phyloP scores from a whole-genome alignment of 192 early-diverging fungal genomes.

The Thoreauomyces humboldtii region DNA sequence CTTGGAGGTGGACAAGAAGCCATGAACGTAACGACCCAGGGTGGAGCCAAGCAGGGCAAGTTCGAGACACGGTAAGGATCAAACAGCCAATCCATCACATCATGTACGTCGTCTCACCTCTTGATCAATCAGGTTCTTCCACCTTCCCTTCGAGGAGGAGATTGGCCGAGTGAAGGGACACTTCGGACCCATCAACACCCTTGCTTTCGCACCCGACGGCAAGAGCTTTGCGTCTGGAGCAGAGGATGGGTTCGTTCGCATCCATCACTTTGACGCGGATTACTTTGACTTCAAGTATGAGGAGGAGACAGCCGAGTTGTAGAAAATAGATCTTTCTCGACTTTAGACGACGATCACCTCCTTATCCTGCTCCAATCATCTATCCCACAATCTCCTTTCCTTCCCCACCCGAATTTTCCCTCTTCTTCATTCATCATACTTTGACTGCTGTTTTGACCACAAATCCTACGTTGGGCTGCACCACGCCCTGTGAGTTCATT shows the following conservation, averaged over 20 bases:
- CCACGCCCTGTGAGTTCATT: no score
- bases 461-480: no score
- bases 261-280: slow-evolving; percentile 94
- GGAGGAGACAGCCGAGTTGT: no score
- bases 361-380: no score
- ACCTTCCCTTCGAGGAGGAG: slow-evolving; percentile 94
- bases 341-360: no score
- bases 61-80: slow-evolving; percentile 71
- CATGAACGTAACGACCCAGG: slow-evolving; percentile 83
- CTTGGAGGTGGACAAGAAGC: slow-evolving; percentile 98
- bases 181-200: slow-evolving; percentile 99
- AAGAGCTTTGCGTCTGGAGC: slow-evolving; percentile 92
- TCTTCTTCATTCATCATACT: no score
- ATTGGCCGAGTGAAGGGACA: slow-evolving; percentile 96
- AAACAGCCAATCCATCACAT: background rate
- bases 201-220: slow-evolving; percentile 95
- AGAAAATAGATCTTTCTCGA: no score
- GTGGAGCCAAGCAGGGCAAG: slow-evolving; percentile 81
- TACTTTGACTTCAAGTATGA: slow-evolving; percentile 88
- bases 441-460: no score
- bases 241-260: slow-evolving; percentile 96
- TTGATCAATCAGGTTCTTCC: slow-evolving; percentile 75
- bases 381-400: no score
- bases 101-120: no score
- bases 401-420: no score